Conservation (phyloP, 2,329 filamentous ascomycete species). For the Colletotrichum sojae region DNA sequence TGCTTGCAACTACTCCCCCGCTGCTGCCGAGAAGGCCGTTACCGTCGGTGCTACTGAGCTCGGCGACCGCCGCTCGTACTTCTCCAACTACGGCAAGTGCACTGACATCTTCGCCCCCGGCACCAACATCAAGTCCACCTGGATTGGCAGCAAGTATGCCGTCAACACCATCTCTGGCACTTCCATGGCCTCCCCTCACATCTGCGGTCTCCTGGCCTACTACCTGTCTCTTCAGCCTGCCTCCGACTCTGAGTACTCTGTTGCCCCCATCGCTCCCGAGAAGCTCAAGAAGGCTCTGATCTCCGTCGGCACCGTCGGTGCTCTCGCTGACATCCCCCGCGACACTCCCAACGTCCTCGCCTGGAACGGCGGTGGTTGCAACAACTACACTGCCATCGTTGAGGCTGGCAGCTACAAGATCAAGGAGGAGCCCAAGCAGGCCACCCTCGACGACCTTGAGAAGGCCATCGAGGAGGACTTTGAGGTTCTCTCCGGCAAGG, state of each 20-base stretch:
- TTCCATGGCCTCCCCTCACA: slow-evolving; percentile 98
- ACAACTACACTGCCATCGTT: slow-evolving; percentile 90
- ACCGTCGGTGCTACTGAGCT: slow-evolving; percentile 97
- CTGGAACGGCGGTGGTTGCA: slow-evolving; percentile 97
- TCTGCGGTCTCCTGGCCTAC: slow-evolving; percentile 97
- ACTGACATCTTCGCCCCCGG: slow-evolving; percentile 99
- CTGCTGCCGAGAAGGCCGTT: slow-evolving; percentile 90
- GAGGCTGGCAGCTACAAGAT: slow-evolving; percentile 79
- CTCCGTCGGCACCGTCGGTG: slow-evolving; percentile 82
- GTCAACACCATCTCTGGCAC: slow-evolving; percentile 99
- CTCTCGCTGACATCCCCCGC: slow-evolving; percentile 84
- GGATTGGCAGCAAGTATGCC: slow-evolving; percentile 96
- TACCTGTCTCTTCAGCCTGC: slow-evolving; percentile 96
- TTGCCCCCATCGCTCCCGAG: slow-evolving; percentile 90
- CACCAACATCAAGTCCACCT: slow-evolving; percentile 96
- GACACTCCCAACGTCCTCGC: slow-evolving; percentile 95
- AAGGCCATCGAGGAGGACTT: slow-evolving; percentile 74
- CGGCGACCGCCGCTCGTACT: slow-evolving; percentile 96
- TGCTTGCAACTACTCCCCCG: slow-evolving; percentile 99
- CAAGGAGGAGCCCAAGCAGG: slow-evolving; percentile 60
- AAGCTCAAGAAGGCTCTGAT: slow-evolving; percentile 94
- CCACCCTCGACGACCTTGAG: slow-evolving; percentile 72
- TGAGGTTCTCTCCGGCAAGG: slow-evolving; percentile 69
- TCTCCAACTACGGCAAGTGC: slow-evolving; percentile 99
- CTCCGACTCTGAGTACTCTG: slow-evolving; percentile 90